phyloP scores from a whole-genome alignment of 225 moss, liverwort and hornwort species.

The Neckera pumila region DNA sequence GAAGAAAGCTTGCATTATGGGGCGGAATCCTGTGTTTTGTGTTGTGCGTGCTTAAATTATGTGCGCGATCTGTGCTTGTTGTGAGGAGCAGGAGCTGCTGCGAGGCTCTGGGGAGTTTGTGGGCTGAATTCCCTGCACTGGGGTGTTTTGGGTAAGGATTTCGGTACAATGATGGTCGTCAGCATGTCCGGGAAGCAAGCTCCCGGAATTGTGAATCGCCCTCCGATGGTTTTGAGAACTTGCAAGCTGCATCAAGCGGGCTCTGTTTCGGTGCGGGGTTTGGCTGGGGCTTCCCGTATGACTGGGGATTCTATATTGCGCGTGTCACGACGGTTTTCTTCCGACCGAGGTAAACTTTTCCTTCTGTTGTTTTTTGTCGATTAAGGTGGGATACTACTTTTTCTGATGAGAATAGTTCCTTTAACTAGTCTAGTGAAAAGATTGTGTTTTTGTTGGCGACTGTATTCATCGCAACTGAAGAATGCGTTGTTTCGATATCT shows the following conservation, averaged over 20 bases:
- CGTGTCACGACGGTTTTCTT: neutral
- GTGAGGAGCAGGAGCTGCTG: neutral
- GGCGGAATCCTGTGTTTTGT: neutral
- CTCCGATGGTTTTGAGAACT: neutral
- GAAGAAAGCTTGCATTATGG: neutral
- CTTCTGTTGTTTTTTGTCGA: neutral
- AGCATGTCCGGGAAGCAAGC: constrained; percentile 11
- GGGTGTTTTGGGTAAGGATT: neutral
- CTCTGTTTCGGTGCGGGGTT: neutral
- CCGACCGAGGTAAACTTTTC: neutral
- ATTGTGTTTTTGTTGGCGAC: neutral
- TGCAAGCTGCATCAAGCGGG: neutral
- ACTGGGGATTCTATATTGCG: neutral
- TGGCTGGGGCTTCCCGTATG: neutral
- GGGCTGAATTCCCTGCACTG: neutral
- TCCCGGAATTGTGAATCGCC: neutral
- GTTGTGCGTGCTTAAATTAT: neutral
- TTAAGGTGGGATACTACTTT: neutral
- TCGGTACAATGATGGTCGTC: constrained; percentile 11
- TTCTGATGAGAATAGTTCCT: neutral
- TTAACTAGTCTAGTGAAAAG: neutral
- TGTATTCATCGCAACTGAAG: neutral
- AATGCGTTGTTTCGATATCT: neutral
- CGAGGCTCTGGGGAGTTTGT: neutral
- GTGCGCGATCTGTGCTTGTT: neutral